Evolutionary conservation across 108 stramenopile species (phyloP).

Genomic region (Cylindrotheca fusiformis): DNA sequence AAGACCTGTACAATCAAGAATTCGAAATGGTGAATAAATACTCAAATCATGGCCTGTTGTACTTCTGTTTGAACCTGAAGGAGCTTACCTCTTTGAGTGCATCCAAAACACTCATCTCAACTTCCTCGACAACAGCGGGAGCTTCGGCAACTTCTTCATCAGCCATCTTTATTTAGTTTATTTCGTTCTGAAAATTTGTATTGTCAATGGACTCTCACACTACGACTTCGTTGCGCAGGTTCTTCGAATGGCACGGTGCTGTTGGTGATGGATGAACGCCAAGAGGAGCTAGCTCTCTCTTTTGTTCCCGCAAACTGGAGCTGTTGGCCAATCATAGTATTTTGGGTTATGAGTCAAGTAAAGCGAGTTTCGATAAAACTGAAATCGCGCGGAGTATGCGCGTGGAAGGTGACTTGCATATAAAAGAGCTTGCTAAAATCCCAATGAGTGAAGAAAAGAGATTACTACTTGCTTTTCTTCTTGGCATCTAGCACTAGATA

Average conservation of each 20-base stretch:
- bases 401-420: no score
- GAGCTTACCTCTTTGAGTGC: slow-evolving; percentile 93
- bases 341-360: slow-evolving; percentile 21
- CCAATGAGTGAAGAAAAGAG: no score
- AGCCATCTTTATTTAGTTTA: slow-evolving; percentile 50
- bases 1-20: slow-evolving; percentile 70
- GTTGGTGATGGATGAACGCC: no score
- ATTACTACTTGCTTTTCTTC: no score
- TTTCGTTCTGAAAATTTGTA: slow-evolving; percentile 15
- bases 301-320: no score
- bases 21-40: no score
- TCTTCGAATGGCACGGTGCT: slow-evolving; percentile 71
- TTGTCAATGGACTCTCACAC: slow-evolving; percentile 76
- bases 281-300: no score
- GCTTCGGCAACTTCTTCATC: slow-evolving; percentile 68
- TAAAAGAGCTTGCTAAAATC: no score
- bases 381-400: no score
- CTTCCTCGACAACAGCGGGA: slow-evolving; percentile 80
- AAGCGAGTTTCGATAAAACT: background rate
- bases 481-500: no score
- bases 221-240: slow-evolving; percentile 58
- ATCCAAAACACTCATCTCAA: slow-evolving; percentile 94
- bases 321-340: background rate
- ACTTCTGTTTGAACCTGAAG: no score
- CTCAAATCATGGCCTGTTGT: no score